Conservation (phyloP, 225 moss, liverwort and hornwort genomes). For the Pseudoscleropodium purum region DNA sequence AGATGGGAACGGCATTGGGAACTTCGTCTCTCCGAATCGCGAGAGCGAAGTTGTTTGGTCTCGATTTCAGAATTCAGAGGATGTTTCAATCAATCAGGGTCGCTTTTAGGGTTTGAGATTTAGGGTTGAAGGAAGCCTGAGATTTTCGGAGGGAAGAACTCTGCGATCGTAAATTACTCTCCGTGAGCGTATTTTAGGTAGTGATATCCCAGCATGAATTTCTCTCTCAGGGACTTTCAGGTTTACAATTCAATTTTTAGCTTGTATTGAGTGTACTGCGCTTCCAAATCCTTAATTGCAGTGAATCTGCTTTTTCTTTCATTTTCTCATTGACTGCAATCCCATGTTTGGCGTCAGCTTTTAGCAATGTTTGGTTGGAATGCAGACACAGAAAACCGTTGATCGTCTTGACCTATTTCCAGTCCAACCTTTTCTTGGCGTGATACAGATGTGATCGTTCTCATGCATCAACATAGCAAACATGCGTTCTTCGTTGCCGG, state of each 20-base stretch:
- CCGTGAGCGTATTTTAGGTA: neutral
- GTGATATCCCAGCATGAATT: neutral
- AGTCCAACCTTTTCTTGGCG: neutral
- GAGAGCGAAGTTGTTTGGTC: neutral
- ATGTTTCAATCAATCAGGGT: neutral
- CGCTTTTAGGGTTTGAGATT: neutral
- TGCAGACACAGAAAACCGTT: neutral
- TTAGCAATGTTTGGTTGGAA: neutral
- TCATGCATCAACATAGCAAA: slow-evolving; percentile 27
- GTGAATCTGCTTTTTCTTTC: neutral
- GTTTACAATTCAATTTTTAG: neutral
- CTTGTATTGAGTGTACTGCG: neutral
- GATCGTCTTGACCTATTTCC: neutral
- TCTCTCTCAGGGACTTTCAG: neutral
- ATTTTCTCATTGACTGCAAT: neutral
- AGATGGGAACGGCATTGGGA: neutral
- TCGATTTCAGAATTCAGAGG: neutral
- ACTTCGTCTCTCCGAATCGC: neutral
- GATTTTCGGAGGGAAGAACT: neutral
- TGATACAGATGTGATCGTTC: slow-evolving; percentile 20
- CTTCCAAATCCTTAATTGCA: neutral
- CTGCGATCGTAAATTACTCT: neutral
- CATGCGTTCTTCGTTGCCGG: slow-evolving; percentile 34
- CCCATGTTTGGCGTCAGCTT: neutral
- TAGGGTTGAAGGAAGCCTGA: neutral